Conservation (phyloP, 345 rosid genomes). For the Brassica carinata region DNA sequence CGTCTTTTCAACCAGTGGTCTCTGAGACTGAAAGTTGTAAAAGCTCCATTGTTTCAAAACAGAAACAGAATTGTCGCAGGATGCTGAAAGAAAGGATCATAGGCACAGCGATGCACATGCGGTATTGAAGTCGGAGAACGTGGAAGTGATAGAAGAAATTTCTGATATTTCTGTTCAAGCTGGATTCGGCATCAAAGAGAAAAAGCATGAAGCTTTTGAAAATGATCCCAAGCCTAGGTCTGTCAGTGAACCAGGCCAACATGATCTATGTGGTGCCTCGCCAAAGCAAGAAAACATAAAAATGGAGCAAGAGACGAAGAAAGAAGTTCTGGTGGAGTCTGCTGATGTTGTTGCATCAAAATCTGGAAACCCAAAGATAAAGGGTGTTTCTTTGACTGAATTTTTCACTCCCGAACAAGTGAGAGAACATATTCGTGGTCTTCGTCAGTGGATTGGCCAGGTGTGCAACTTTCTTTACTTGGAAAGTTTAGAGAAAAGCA, state of each 20-base stretch:
- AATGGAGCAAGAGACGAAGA: slow-evolving; percentile 64
- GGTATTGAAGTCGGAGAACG: slow-evolving; percentile 54
- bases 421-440: slow-evolving; percentile 88
- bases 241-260: slow-evolving; percentile 46
- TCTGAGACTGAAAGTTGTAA: slow-evolving; percentile 52
- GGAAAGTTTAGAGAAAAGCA: neutral
- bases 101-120: slow-evolving; percentile 38
- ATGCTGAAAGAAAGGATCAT: slow-evolving; percentile 53
- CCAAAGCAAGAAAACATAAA: slow-evolving; percentile 52
- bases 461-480: slow-evolving; percentile 43
- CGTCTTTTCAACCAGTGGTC: slow-evolving; percentile 50
- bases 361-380: slow-evolving; percentile 94
- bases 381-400: slow-evolving; percentile 94
- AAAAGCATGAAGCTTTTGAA: slow-evolving; percentile 52
- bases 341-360: slow-evolving; percentile 52
- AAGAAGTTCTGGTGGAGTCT: slow-evolving; percentile 55
- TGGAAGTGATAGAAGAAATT: slow-evolving; percentile 62
- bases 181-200: slow-evolving; percentile 52
- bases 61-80: slow-evolving; percentile 49
- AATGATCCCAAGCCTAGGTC: slow-evolving; percentile 49
- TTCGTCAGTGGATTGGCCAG: slow-evolving; percentile 99
- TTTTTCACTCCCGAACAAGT: slow-evolving; percentile 98
- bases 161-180: slow-evolving; percentile 54
- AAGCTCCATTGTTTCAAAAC: slow-evolving; percentile 40
- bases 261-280: slow-evolving; percentile 38